A percentile compares a stretch with the other conserved stretches of the same genome.
Evolutionary conservation across 2,329 filamentous ascomycete genomes (phyloP).

Genomic region (Cephalotrichum gorgonifer): DNA sequence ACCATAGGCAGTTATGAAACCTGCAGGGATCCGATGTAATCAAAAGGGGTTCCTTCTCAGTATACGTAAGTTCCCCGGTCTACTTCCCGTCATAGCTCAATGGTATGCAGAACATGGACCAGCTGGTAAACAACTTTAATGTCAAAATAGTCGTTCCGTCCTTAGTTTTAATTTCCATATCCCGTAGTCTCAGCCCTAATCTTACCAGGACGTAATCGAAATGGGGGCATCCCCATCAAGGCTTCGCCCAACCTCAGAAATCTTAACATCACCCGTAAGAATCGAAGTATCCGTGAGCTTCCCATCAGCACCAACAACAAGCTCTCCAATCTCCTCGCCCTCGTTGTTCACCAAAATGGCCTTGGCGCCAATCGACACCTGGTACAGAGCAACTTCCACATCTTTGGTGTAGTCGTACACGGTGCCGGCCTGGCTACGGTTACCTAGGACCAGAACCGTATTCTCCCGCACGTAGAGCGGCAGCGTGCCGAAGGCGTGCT

Average conservation of each 20-base stretch:
- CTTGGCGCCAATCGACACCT: conserved; percentile 27
- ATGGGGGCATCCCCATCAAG: conserved; percentile 16
- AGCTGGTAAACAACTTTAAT: too few species aligned
- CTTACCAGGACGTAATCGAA: conserved; percentile 48
- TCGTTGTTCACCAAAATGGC: conserved; percentile 30
- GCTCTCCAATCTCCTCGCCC: conserved; percentile 26
- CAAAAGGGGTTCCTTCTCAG: too few species aligned
- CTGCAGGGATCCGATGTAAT: too few species aligned
- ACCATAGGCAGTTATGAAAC: too few species aligned
- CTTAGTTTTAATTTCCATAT: too few species aligned
- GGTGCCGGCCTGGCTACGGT: conserved; percentile 24
- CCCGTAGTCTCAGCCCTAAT: too few species aligned
- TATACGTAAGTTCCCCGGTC: too few species aligned
- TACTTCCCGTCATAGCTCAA: too few species aligned
- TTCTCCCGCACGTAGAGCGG: conserved; percentile 49
- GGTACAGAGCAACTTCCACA: conserved; percentile 37
- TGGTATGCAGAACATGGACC: too few species aligned
- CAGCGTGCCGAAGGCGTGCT: conserved; percentile 45
- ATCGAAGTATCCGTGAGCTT: conserved; percentile 26
- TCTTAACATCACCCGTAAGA: conserved; percentile 25
- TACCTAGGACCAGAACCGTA: conserved; percentile 35
- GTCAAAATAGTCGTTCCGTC: too few species aligned
- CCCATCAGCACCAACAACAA: conserved; percentile 27
- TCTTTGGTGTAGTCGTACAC: conserved; percentile 37
- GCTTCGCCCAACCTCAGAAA: conserved; percentile 13